These are phyloP conservation scores for Biscogniauxia marginata DNA, from an alignment of 2,329 filamentous ascomycete genomes.

Conservation along the genomic window DNA sequence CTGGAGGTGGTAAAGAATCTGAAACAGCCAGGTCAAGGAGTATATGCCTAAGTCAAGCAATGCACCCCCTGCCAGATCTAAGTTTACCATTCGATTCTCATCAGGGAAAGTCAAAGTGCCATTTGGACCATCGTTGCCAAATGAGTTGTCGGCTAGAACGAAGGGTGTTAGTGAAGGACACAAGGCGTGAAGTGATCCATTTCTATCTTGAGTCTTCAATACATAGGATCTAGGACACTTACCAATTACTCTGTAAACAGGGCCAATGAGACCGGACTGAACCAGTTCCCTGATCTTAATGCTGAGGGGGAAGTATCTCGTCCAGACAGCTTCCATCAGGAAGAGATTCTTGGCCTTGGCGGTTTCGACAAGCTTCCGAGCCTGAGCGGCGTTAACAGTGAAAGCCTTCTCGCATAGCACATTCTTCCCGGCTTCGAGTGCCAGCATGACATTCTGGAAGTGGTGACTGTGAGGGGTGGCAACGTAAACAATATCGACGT, in stretches of 20 bases:
- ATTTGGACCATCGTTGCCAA: conserved; percentile 58
- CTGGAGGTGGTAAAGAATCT: conserved; percentile 81
- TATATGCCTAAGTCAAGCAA: conserved; percentile 87
- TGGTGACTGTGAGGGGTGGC: conserved; percentile 91
- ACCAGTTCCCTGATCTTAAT: conserved; percentile 70
- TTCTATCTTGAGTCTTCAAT: neutral
- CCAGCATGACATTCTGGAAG: conserved; percentile 88
- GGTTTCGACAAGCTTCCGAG: conserved; percentile 67
- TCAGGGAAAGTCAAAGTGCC: conserved; percentile 56
- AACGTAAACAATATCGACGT: conserved; percentile 84
- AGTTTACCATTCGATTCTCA: conserved; percentile 76
- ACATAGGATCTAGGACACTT: conserved; percentile 23
- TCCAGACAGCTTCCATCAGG: conserved; percentile 90
- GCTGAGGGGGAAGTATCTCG: conserved; percentile 81
- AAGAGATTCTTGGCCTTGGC: conserved; percentile 72
- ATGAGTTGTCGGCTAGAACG: conserved; percentile 54
- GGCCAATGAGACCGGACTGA: conserved; percentile 53
- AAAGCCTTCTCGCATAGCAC: conserved; percentile 91
- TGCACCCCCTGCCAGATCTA: conserved; percentile 77
- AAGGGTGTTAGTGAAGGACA: neutral
- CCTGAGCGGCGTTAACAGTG: conserved; percentile 78
- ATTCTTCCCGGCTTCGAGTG: conserved; percentile 78
- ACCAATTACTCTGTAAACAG: conserved; percentile 60
- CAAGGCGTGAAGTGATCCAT: neutral
- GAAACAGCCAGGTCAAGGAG: conserved; percentile 86